Evolutionary conservation across 257 asterid genomes (phyloP).

Genomic region (Solanum pinnatisectum): DNA sequence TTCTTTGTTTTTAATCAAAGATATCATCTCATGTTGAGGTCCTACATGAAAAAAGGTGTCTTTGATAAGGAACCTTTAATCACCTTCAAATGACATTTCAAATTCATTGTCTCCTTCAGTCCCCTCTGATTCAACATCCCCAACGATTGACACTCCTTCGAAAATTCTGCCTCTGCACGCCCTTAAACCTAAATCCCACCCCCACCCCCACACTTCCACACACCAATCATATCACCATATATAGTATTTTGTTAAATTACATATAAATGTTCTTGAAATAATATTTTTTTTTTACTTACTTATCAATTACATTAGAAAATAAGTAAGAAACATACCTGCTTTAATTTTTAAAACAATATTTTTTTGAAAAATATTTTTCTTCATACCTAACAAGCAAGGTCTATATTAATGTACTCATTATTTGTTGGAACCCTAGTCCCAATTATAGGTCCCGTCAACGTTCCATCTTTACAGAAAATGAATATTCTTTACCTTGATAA

Average conservation of each 20-base stretch:
- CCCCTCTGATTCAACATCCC: too few relatives aligned
- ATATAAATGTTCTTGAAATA: not conserved
- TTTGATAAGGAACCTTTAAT: not conserved
- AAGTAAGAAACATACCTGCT: too few relatives aligned
- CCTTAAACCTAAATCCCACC: not conserved
- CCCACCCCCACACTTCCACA: not conserved
- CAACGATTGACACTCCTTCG: not conserved
- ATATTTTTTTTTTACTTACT: not conserved
- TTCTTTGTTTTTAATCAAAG: not conserved
- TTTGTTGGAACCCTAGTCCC: not conserved
- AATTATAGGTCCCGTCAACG: not conserved
- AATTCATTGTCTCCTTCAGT: too few relatives aligned
- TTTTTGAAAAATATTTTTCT: not conserved
- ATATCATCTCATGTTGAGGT: not conserved
- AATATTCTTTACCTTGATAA: not conserved
- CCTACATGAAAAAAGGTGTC: not conserved
- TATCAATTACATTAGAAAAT: too few relatives aligned
- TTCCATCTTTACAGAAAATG: not conserved
- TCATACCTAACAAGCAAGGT: too few relatives aligned
- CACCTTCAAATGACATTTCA: too few relatives aligned
- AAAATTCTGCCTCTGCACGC: not conserved
- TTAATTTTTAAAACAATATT: too few relatives aligned
- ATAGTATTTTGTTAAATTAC: not conserved
- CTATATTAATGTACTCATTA: not conserved
- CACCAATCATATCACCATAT: not conserved